Evolutionary conservation across 495 filamentous ascomycete species (phyloP).

Genomic region (Saxophila tyrrhenica): DNA sequence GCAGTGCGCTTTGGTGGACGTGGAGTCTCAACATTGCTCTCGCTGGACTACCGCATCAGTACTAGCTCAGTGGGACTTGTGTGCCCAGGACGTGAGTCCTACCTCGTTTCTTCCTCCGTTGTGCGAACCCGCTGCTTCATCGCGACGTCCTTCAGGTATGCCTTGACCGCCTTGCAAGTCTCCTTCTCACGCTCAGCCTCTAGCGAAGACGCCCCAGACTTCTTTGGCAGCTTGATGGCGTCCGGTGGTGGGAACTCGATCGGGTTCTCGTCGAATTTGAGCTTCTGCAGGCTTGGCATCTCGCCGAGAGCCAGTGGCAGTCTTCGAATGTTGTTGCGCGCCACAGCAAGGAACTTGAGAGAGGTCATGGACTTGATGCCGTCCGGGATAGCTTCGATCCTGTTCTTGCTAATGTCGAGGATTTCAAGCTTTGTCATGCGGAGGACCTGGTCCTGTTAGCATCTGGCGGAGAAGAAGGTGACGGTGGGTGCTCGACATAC

Average conservation of each 20-base stretch:
- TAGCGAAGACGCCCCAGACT: slow-evolving; percentile 17
- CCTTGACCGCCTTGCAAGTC: slow-evolving; percentile 63
- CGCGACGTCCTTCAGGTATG: slow-evolving; percentile 54
- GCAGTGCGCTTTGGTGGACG: slow-evolving; percentile 61
- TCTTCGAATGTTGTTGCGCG: slow-evolving; percentile 73
- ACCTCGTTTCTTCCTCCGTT: slow-evolving; percentile 40
- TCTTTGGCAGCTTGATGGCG: neutral
- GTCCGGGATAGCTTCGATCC: slow-evolving; percentile 62
- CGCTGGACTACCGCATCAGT: slow-evolving; percentile 17
- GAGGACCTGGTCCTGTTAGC: slow-evolving; percentile 44
- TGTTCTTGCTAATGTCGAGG: slow-evolving; percentile 80
- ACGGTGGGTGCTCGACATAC: slow-evolving; percentile 39
- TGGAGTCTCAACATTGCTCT: slow-evolving; percentile 56
- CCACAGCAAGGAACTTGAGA: slow-evolving; percentile 42
- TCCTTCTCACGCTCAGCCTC: slow-evolving; percentile 55
- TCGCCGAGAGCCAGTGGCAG: slow-evolving; percentile 74
- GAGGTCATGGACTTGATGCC: slow-evolving; percentile 61
- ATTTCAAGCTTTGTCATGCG: slow-evolving; percentile 80
- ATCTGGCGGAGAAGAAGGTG: neutral
- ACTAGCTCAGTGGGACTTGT: neutral
- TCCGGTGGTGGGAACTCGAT: slow-evolving; percentile 57
- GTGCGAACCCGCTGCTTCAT: slow-evolving; percentile 35
- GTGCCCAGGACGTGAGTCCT: slow-evolving; percentile 10
- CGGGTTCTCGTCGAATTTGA: slow-evolving; percentile 82
- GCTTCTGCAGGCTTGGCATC: slow-evolving; percentile 74